phyloP scores from a whole-genome alignment of 495 filamentous ascomycete genomes.

The Aspergillus nidulans region DNA sequence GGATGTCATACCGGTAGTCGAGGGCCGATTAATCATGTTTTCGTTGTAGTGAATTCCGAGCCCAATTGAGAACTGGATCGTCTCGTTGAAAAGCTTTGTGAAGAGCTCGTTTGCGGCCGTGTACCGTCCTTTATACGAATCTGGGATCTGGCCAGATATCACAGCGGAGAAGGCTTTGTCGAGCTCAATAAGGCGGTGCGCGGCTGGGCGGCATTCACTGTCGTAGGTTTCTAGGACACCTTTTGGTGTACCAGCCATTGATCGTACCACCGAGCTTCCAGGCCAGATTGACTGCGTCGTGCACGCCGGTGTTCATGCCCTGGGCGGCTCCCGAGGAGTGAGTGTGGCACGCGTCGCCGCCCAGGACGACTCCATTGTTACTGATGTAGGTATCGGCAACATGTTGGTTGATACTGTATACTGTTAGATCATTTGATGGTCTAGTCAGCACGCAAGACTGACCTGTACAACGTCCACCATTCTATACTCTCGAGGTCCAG shows the following conservation, averaged over 20 bases:
- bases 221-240: conserved; percentile 38
- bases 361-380: conserved; percentile 42
- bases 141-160: conserved; percentile 7
- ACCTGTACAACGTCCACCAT: conserved; percentile 12
- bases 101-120: conserved; percentile 8
- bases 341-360: conserved; percentile 53
- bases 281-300: conserved; percentile 51
- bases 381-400: conserved; percentile 1
- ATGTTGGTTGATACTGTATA: conserved; percentile 3
- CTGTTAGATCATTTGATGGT: neutral
- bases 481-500: neutral
- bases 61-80: conserved; percentile 9
- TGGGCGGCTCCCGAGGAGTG: conserved; percentile 52
- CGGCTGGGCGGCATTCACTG: conserved; percentile 24
- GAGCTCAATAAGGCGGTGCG: conserved; percentile 6
- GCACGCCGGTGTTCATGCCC: conserved; percentile 56
- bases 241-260: conserved; percentile 26
- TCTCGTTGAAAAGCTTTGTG: conserved; percentile 6
- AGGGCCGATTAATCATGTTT: conserved; percentile 6
- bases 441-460: neutral
- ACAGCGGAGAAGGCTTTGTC: conserved; percentile 6
- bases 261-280: conserved; percentile 49
- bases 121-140: neutral
- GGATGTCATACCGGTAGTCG: conserved; percentile 2
- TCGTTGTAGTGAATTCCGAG: conserved; percentile 9